These are phyloP conservation scores for Cyphellophora europaea DNA, from an alignment of 2,329 filamentous ascomycete genomes.

Conservation along the genomic window DNA sequence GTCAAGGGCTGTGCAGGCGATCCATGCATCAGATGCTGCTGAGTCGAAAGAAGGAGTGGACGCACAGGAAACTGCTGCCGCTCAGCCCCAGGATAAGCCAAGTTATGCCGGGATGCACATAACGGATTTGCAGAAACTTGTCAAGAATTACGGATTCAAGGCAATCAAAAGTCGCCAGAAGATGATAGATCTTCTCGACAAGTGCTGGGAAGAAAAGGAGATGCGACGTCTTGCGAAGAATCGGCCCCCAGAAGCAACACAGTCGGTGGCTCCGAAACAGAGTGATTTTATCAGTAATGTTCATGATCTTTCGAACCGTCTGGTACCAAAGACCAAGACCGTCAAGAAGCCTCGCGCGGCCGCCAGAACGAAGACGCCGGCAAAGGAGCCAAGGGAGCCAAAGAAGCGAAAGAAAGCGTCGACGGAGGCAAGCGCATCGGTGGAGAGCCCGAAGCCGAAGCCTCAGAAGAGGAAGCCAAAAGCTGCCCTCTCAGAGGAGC, in stretches of 20 bases:
- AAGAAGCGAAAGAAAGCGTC: conserved; percentile 13
- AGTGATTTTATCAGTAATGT: conserved; percentile 18
- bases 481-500: conserved; percentile 6
- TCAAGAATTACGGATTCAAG: conserved; percentile 63
- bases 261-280: conserved; percentile 6
- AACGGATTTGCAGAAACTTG: conserved; percentile 50
- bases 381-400: conserved; percentile 8
- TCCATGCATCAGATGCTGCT: too few species aligned
- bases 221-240: conserved; percentile 8
- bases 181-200: conserved; percentile 61
- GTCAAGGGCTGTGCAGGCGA: too few species aligned
- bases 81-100: too few species aligned
- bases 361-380: conserved; percentile 7
- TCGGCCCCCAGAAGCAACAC: not conserved
- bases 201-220: conserved; percentile 58
- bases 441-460: conserved; percentile 3
- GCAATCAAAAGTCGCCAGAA: conserved; percentile 56
- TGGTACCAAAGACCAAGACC: conserved; percentile 13
- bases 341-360: conserved; percentile 9
- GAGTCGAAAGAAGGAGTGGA: too few species aligned
- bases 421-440: conserved; percentile 4
- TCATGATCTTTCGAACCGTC: conserved; percentile 15
- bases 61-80: too few species aligned
- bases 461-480: conserved; percentile 1
- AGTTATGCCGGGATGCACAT: conserved; percentile 55